Evolutionary conservation across 1,284 basidiomycete genomes (phyloP), one percentile per base, ranked within the genome.

Genomic region (Trichosporon inkin): DNA sequence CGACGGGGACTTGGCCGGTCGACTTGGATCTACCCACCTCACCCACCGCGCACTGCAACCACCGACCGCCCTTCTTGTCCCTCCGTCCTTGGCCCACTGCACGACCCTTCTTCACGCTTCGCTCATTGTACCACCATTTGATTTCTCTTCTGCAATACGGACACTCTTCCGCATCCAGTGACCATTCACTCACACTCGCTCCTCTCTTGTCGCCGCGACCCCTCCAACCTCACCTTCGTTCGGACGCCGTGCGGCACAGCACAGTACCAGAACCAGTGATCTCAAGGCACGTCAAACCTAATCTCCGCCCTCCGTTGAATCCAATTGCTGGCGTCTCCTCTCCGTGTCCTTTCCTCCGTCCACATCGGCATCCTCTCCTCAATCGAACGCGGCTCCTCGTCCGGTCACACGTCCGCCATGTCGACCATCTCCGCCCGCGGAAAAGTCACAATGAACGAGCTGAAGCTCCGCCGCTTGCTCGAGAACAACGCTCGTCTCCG

Each of bases 401-500:
- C 17, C 38, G 4, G 5, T 6, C 38, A 14, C 16, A 16, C 38
- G 10, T 17, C 38, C 54, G 34, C 22, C 57, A 49, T 49, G 44
- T 49, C 44, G 24, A 57, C 35, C 32, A 72, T 70, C 68, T 71
- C 73, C 24, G 60, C 61, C 53, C 63, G 70, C 37, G 35, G 24
- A 22, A 77, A 77, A 59, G 69, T 71, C 44, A 75, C 89, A 69
- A 95, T 96, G 92, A 88, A 89, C 61, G 95, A 98, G 85, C 86
- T 98, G 77, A 97, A 96, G 85, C 87, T 96, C 69, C 85, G 94
- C 44, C 83, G 94, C 57, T 81, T 98, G 68, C 85, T 87, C 64
- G 95, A 98, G 81, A 92, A 97, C 80, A 98, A 97, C 76, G 88
- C 91, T 75, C 84, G 94, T 63, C 80, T 98, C 68, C 83, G 88